Conservation (phyloP, 169 alveolate genomes). For the Toxoplasma gondii region DNA sequence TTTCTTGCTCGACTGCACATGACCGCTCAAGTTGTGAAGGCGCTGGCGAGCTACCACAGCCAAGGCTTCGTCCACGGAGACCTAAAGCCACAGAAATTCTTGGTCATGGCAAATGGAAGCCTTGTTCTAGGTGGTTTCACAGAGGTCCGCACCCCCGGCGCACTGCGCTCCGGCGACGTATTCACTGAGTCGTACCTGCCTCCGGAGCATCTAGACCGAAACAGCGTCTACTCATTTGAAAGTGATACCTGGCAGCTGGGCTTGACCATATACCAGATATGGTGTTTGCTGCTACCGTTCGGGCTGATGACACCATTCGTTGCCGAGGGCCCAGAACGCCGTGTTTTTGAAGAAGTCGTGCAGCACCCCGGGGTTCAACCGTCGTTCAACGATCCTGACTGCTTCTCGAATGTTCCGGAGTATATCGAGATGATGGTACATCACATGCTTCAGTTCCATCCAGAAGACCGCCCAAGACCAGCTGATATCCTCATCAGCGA, state of each 20-base stretch:
- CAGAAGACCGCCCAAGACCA: too few species aligned
- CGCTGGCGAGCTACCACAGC: slow-evolving; percentile 14
- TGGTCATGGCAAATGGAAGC: slow-evolving; percentile 31
- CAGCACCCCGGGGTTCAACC: too few species aligned
- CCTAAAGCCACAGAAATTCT: slow-evolving; percentile 36
- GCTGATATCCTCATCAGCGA: too few species aligned
- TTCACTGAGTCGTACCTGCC: slow-evolving; percentile 22
- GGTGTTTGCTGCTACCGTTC: slow-evolving; percentile 50
- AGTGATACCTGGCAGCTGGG: slow-evolving; percentile 63
- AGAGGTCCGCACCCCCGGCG: neutral
- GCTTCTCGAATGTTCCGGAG: too few species aligned
- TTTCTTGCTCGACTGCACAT: neutral
- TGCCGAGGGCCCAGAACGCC: too few species aligned
- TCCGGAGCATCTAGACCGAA: slow-evolving; percentile 21
- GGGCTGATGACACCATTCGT: neutral
- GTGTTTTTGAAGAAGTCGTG: too few species aligned
- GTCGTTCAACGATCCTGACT: too few species aligned
- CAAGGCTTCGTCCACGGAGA: slow-evolving; percentile 37
- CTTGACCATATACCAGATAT: slow-evolving; percentile 37
- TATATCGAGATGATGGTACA: too few species aligned
- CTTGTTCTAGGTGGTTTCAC: neutral
- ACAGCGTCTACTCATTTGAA: neutral
- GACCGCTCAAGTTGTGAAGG: slow-evolving; percentile 48
- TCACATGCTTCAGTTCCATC: too few species aligned
- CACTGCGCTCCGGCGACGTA: slow-evolving; percentile 19